Evolutionary conservation across 306 rosid genomes (phyloP).

Genomic region (Fragaria vesca): DNA sequence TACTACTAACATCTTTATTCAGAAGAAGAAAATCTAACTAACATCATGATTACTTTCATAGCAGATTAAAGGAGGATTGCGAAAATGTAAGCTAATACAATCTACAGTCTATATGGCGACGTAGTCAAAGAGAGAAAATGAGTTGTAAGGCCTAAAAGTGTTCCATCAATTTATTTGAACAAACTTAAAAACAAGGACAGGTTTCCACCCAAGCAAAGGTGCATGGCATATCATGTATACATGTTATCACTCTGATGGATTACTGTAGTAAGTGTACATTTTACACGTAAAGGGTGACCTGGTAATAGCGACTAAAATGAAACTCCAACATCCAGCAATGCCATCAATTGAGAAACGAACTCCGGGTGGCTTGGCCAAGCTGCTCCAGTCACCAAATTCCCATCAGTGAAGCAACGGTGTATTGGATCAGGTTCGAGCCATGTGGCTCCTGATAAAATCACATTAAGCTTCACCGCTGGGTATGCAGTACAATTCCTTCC

Average conservation of each 20-base stretch:
- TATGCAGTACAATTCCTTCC: conserved; percentile 91
- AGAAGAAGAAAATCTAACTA: too few species aligned
- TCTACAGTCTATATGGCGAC: neutral
- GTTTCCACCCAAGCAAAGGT: neutral
- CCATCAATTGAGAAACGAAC: conserved; percentile 80
- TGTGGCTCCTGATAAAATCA: conserved; percentile 62
- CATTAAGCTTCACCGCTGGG: conserved; percentile 77
- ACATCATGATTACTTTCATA: neutral
- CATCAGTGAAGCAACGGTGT: conserved; percentile 77
- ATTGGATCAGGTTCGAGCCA: conserved; percentile 94
- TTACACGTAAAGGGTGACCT: neutral
- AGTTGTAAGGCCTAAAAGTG: neutral
- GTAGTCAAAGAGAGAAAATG: neutral
- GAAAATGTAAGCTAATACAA: neutral
- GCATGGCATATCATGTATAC: neutral
- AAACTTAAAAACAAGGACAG: neutral
- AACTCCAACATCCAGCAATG: conserved; percentile 55
- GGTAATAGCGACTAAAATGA: conserved; percentile 38
- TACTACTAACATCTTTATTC: too few species aligned
- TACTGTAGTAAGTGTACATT: neutral
- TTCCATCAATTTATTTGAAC: neutral
- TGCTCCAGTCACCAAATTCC: conserved; percentile 84
- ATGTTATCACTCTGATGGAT: neutral
- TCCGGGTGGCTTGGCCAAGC: conserved; percentile 89
- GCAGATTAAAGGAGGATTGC: neutral